Base-by-base conservation (phyloP, 768 basidiomycete genomes). In the Panellus pusillus region DNA sequence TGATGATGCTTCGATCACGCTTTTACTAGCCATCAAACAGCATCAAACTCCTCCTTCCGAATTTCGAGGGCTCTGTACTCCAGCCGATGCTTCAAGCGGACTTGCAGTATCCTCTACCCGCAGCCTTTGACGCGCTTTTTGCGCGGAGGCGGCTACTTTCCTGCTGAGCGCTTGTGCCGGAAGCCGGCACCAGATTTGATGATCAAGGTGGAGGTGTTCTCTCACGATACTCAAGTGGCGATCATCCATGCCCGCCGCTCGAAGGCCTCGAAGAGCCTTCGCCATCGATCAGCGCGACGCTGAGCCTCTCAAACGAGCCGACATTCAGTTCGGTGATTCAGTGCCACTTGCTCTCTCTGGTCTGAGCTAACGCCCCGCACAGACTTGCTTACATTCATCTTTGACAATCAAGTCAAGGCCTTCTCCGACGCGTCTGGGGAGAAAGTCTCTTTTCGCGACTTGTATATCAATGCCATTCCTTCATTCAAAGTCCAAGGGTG, bases 381-480 rank as follows among this genome's bases (percentile, higher is more conserved):
- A 24, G 24, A 93, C 72, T 79, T 94, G 47, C 84, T 96, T 50
- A 65, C 84, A 61, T 72, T 76, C 69, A 82, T 95, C 63, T 96
- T 95, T 72, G 76, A 77, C 54, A 84, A 94, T 73, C 71, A 74
- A 28, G 78, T 78, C 3, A 67, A 74, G 50, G 87, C 76, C 44
- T 82, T 82, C 64, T 77, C 80, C 45, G 70, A 78, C 65, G 14
- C 71, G 47, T 45, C 52, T 51, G 39, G 62, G 47, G 36, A 56
- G 60, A 72, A 77, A 70, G 50, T 81, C 63, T 67, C 75, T 46
- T 92, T 91, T 71, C 80, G 81, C 17, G 79, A 85, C 62, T 78
- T 85, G n/a, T 80, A 81, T 65, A 67, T 78, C 39, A 75, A 71
- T 54, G 70, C 75, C 39, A 75, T 82, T 49, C 66, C n/a, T 76